These are phyloP conservation scores for Russula virescens DNA, from an alignment of 768 basidiomycete species.

Conservation along the genomic window DNA sequence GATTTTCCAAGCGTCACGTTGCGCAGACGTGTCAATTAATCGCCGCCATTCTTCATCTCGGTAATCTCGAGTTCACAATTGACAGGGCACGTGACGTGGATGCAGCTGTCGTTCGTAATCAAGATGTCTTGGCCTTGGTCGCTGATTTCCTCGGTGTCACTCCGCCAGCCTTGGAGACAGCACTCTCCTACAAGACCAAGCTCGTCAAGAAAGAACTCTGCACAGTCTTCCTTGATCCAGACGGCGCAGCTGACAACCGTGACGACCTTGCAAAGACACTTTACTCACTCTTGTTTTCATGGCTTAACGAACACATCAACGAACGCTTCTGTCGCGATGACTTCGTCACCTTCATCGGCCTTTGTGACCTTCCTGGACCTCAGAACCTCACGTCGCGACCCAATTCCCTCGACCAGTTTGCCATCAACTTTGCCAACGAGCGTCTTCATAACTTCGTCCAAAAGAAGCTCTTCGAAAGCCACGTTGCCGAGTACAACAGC, in stretches of 20 bases:
- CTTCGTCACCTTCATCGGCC: conserved; percentile 84
- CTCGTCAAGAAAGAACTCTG: conserved; percentile 95
- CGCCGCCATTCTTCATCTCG: conserved; percentile 93
- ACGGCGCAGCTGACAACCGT: conserved; percentile 87
- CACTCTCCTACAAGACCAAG: conserved; percentile 87
- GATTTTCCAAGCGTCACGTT: conserved; percentile 90
- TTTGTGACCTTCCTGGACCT: conserved; percentile 90
- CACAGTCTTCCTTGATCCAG: conserved; percentile 91
- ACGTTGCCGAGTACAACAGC: conserved; percentile 74
- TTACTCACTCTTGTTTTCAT: conserved; percentile 91
- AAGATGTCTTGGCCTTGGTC: conserved; percentile 73
- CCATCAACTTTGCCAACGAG: conserved; percentile 95
- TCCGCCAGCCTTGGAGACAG: conserved; percentile 61
- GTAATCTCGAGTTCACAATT: conserved; percentile 88
- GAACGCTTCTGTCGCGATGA: conserved; percentile 92
- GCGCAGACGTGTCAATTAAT: conserved; percentile 93
- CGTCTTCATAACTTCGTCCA: conserved; percentile 80
- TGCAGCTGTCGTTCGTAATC: conserved; percentile 86
- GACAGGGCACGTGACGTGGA: conserved; percentile 84
- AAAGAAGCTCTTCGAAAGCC: conserved; percentile 71
- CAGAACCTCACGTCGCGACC: conserved; percentile 84
- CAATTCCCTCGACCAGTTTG: conserved; percentile 95
- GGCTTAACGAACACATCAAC: conserved; percentile 96
- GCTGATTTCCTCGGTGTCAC: conserved; percentile 89
- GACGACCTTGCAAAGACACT: conserved; percentile 92